Percentiles rank a stretch among this genome's conserved stretches.
phyloP scores from a whole-genome alignment of 2,329 filamentous ascomycete species.

The Sporothrix luriei region DNA sequence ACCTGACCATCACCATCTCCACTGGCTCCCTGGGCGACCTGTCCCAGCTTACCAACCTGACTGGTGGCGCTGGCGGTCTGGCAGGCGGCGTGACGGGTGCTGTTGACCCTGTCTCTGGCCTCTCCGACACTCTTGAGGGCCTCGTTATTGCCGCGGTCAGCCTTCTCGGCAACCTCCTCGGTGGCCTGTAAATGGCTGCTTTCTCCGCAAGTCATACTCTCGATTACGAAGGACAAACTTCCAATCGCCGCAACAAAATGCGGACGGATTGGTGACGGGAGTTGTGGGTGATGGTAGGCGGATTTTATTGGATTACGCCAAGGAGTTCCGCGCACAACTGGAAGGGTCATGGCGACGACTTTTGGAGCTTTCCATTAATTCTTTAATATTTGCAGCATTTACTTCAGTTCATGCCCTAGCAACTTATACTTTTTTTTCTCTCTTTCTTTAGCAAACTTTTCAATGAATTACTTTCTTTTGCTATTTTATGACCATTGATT shows the following conservation, averaged over 20 bases:
- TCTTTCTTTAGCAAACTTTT: too few species aligned
- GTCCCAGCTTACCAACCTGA: not conserved
- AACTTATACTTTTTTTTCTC: not conserved
- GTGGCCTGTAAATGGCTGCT: constrained; percentile 4
- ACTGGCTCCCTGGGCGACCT: constrained; percentile 2
- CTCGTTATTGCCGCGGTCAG: not conserved
- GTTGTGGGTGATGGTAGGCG: not conserved
- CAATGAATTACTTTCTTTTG: too few species aligned
- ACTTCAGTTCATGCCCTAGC: not conserved
- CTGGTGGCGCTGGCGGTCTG: not conserved
- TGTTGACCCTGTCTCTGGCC: not conserved
- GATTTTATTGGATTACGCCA: constrained; percentile 4
- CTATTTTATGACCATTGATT: too few species aligned
- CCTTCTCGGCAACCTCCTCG: constrained; percentile 13
- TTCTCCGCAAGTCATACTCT: not conserved
- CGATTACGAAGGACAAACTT: not conserved
- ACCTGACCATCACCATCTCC: constrained; percentile 10
- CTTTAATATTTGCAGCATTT: constrained; percentile 20
- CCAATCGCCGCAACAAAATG: not conserved
- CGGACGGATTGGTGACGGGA: not conserved
- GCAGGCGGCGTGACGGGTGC: not conserved
- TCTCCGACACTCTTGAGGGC: not conserved
- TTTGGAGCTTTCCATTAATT: not conserved
- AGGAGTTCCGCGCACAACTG: not conserved
- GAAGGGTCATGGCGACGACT: constrained; percentile 1